phyloP scores from a whole-genome alignment of 139 green algal genomes.

The Picochlorum sp. region DNA sequence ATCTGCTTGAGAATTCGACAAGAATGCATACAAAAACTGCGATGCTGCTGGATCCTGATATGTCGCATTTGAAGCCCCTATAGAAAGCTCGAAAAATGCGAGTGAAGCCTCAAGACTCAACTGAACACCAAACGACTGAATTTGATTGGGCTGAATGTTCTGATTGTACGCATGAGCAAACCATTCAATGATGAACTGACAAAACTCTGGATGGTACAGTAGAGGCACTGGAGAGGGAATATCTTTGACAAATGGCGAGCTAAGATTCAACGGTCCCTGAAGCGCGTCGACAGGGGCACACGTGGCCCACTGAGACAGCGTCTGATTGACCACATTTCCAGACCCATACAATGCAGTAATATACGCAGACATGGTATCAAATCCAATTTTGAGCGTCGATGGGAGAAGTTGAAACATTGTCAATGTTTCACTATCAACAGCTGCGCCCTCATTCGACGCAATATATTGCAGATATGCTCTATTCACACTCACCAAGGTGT shows the following conservation, averaged over 20 bases:
- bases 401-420: conserved; percentile 10
- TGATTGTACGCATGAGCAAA: background rate
- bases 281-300: conserved; percentile 3
- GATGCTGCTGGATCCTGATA: conserved; percentile 9
- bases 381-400: background rate
- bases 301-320: conserved; percentile 7
- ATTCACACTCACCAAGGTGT: conserved; percentile 24
- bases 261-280: background rate
- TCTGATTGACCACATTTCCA: background rate
- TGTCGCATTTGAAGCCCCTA: background rate
- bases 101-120: background rate
- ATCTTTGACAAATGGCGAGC: conserved; percentile 11
- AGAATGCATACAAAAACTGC: conserved; percentile 17
- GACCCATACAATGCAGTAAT: background rate
- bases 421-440: conserved; percentile 1
- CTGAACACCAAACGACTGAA: background rate
- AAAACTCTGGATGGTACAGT: conserved; percentile 12
- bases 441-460: background rate
- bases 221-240: conserved; percentile 4
- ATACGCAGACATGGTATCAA: background rate
- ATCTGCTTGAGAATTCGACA: background rate
- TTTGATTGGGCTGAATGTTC: background rate
- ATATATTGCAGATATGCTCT: conserved; percentile 16
- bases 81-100: background rate
- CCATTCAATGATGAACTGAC: background rate